Conservation (phyloP, 768 basidiomycete species). For the Phylloporus scabripes region DNA sequence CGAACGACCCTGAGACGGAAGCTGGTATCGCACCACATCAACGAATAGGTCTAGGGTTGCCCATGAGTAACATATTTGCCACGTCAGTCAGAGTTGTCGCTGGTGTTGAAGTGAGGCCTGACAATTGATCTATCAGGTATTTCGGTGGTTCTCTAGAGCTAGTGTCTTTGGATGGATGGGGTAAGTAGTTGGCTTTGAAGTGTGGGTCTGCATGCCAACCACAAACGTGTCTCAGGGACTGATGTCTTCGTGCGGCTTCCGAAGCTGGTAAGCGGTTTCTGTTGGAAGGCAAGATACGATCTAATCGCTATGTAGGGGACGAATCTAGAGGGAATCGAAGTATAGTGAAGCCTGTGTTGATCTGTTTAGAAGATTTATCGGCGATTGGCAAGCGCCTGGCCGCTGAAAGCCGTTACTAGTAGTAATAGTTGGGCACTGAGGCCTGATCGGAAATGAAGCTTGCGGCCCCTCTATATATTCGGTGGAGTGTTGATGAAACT, state of each 20-base stretch:
- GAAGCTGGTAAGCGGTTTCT: slow-evolving; percentile 53
- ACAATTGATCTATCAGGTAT: slow-evolving; percentile 42
- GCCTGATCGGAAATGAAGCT: slow-evolving; percentile 11
- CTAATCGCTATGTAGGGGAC: slow-evolving; percentile 52
- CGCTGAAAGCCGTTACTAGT: neutral
- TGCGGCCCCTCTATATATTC: neutral
- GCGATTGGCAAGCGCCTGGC: neutral
- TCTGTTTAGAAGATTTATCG: neutral
- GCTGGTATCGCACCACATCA: slow-evolving; percentile 49
- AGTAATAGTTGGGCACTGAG: slow-evolving; percentile 2
- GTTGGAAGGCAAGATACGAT: neutral
- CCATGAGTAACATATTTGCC: slow-evolving; percentile 87
- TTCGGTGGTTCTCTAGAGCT: slow-evolving; percentile 79
- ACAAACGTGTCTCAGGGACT: slow-evolving; percentile 46
- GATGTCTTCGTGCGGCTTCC: slow-evolving; percentile 80
- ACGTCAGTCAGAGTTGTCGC: slow-evolving; percentile 43
- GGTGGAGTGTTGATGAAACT: neutral
- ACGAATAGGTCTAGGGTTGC: slow-evolving; percentile 75
- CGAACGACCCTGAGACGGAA: slow-evolving; percentile 37
- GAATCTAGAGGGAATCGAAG: slow-evolving; percentile 78
- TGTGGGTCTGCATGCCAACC: neutral
- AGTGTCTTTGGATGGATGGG: slow-evolving; percentile 79
- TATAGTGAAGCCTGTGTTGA: slow-evolving; percentile 33
- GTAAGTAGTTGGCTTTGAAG: slow-evolving; percentile 36
- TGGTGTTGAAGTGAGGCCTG: neutral